Base-by-base conservation (phyloP, 805 yeast genomes). In the Nakazawaea molendinolei region DNA sequence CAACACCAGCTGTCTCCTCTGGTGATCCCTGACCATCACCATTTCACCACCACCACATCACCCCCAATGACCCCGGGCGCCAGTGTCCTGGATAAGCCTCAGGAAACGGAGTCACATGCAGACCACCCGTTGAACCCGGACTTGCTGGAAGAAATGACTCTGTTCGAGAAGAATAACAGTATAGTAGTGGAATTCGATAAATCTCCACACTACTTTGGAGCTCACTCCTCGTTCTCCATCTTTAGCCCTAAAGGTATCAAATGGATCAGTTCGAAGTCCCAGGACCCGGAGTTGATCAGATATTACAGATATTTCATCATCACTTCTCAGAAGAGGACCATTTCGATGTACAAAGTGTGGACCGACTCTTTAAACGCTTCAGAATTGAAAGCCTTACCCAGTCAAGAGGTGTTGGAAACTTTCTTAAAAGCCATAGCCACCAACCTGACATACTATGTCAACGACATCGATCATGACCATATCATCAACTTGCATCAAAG, bases 241-340 rank as follows among this genome's bases (percentile, higher is more conserved):
- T 56, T 69, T 31, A 60, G 71, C 5, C 45, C 53, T 3, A 41
- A 46, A 25, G 75, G 76, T 8, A 24, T 69, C 5, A 46, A 48
- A 26, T 65, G 74, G 72, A 43, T 70, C 8, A 47, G 50, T 8
- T 38, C 37, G 9, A 40, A 41, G 13, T 20, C 55, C 16, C 39
- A 47, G 18, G 29, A 50, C 26, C 38, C 43, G 1, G 32, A 38
- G 3, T 26, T 36, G 6, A 25, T 55, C 15, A 18, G 31, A 6
- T 58, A 55, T 2, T 52, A 62, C 28, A 43, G 46, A 18, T 39
- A 39, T 3, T 26, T 63, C 9, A 44, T 54, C 12, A 21, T 41
- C 5, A 42, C 39, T 12, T 39, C 51, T 0, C 40, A 46, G 13
- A 37, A 41, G 1, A 27, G 47, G 5, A 57, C 56, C 13, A 33